Percentiles rank a stretch among this genome's conserved stretches.
Evolutionary conservation across 2,329 filamentous ascomycete genomes (phyloP).

Genomic region (Aspergillus fischeri): DNA sequence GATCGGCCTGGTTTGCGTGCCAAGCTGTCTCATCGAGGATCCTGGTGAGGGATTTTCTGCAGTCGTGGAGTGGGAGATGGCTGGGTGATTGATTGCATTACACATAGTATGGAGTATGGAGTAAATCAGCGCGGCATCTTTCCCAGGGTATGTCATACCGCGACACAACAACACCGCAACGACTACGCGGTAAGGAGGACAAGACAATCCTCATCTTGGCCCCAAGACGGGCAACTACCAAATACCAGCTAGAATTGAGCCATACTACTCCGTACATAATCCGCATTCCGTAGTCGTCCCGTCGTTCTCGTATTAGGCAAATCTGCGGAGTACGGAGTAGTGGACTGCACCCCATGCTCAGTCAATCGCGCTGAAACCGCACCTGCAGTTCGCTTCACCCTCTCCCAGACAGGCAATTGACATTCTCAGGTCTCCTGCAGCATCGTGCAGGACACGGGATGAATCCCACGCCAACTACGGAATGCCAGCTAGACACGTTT

Average conservation of each 20-base stretch:
- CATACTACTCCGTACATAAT: too few relatives aligned
- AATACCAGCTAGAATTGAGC: too few relatives aligned
- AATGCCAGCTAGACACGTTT: background rate
- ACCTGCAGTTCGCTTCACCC: slow-evolving; percentile 3
- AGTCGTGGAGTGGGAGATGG: background rate
- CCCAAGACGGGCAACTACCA: too few relatives aligned
- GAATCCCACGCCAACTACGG: background rate
- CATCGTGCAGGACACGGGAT: background rate
- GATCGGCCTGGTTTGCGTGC: slow-evolving; percentile 29
- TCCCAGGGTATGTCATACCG: too few relatives aligned
- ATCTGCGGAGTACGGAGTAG: too few relatives aligned
- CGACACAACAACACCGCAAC: too few relatives aligned
- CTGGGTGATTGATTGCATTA: background rate
- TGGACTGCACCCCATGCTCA: background rate
- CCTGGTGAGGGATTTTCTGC: slow-evolving; percentile 32
- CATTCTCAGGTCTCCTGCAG: background rate
- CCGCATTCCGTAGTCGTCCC: too few relatives aligned
- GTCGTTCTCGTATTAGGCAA: too few relatives aligned
- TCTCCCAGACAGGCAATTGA: background rate
- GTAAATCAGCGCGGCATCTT: too few relatives aligned
- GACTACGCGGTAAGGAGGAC: too few relatives aligned
- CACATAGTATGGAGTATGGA: background rate
- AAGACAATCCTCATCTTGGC: too few relatives aligned
- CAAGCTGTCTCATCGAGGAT: slow-evolving; percentile 28
- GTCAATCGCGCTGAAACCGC: background rate